Base-by-base conservation (phyloP, 2,329 filamentous ascomycete genomes). In the Ceratocystis albifundus region DNA sequence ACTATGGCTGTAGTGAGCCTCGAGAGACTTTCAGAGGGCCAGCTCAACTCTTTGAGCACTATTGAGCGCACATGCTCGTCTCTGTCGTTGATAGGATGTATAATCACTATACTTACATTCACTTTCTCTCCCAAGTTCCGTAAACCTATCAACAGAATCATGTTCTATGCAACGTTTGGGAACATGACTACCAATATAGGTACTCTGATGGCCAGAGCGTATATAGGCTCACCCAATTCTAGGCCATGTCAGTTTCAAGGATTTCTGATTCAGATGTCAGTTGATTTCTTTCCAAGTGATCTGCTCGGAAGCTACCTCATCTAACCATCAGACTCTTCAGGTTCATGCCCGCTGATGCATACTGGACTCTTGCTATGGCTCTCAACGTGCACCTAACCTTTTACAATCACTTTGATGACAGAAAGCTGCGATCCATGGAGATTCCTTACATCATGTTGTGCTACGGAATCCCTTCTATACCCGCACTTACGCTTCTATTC, bases 61-160 rank as follows among this genome's bases (percentile, higher is more conserved):
- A 81, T 88, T 61, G 88, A 90, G 74, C 81, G 89, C 62, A 77
- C 82, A 17, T 84, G 85, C 72, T 92, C 89, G 0, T 80, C 85
- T 6, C 75, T 92, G 55, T 93, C 89, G 0, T 74, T 94, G 0
- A 64, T 87, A 1, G 89, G 88, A 66, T 88, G 86, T 55, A 70
- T 86, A 41, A 84, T 92, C 73, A 88, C 91, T 71, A 84, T 93
- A 65, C 71, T 78, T 66, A 91, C 88, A 2, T 94, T 92, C 72
- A 76, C 82, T 36, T 74, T 75, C n/a, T 89, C 86, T 41, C 80
- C 79, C 17, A 80, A 81, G 4, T 94, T 94, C 73, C 88, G 88
- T 71, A 93, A 91, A 72, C 88, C 89, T n/a, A 91, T 94, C 76
- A 94, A 94, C 72, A 82, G 90, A 20, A 80, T 95, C 0, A 86